A percentile compares a stretch with the other conserved stretches of the same genome.
phyloP scores from a whole-genome alignment of 441 rosid species.

The Aleurites moluccanus region DNA sequence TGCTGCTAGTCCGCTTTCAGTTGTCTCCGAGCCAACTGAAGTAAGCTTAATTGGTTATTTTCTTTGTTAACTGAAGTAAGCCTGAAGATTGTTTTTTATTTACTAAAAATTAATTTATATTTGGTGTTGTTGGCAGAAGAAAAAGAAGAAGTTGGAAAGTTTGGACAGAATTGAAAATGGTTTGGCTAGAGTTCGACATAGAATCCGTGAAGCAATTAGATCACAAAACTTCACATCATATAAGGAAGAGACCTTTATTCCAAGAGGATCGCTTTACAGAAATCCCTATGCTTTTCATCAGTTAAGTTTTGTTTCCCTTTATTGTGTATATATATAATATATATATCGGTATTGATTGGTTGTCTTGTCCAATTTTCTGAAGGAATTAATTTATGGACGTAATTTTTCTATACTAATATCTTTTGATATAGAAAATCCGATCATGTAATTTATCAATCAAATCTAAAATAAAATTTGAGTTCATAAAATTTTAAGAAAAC shows the following conservation, averaged over 20 bases:
- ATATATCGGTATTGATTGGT: too few relatives aligned
- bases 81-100: too few relatives aligned
- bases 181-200: slow-evolving; percentile 52
- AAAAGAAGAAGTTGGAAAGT: slow-evolving; percentile 18
- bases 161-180: slow-evolving; percentile 46
- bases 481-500: too few relatives aligned
- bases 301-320: slow-evolving; percentile 35
- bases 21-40: background rate
- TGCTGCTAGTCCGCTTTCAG: background rate
- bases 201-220: slow-evolving; percentile 49
- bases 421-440: too few relatives aligned
- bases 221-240: slow-evolving; percentile 34
- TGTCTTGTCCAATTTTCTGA: too few relatives aligned
- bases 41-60: background rate
- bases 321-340: background rate
- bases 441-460: too few relatives aligned
- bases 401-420: too few relatives aligned
- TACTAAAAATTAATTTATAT: too few relatives aligned
- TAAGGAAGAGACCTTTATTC: slow-evolving; percentile 34
- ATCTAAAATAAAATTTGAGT: too few relatives aligned
- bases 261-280: slow-evolving; percentile 52
- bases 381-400: too few relatives aligned
- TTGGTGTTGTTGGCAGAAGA: too few relatives aligned
- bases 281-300: slow-evolving; percentile 66
- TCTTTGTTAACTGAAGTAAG: too few relatives aligned